phyloP scores from a whole-genome alignment of 75 land plant species.

The Pseudotsuga menziesii region DNA sequence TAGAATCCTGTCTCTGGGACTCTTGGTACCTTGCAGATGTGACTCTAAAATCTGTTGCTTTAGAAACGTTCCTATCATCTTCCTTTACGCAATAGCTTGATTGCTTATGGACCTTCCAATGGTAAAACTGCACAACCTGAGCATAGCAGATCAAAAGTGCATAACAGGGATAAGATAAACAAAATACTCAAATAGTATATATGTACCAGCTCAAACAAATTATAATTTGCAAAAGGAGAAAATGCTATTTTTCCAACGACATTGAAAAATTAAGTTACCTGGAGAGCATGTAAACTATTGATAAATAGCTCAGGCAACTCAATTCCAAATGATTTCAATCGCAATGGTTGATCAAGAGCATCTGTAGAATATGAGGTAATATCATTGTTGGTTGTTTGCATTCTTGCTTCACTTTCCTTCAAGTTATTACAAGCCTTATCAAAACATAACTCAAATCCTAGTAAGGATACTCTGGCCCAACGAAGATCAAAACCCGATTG shows the following conservation, averaged over 20 bases:
- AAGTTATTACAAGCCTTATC: constrained; percentile 5
- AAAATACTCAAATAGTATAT: no score
- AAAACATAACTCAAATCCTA: constrained; percentile 46
- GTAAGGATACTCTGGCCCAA: constrained; percentile 44
- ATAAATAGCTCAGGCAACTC: constrained; percentile 31
- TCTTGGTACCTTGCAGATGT: not conserved
- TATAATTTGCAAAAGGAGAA: not conserved
- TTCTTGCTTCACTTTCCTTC: not conserved
- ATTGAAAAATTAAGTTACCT: constrained; percentile 33
- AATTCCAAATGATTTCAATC: constrained; percentile 26
- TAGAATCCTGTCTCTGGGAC: not conserved
- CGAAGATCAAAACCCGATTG: constrained; percentile 56
- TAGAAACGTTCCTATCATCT: not conserved
- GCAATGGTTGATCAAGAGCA: constrained; percentile 32
- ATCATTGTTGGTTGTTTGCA: not conserved
- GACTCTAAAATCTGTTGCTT: not conserved
- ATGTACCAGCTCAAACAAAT: not conserved
- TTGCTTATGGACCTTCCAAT: not conserved
- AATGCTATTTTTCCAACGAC: not conserved
- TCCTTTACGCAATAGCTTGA: not conserved
- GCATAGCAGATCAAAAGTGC: not conserved
- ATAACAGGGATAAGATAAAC: not conserved
- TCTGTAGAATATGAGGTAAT: constrained; percentile 8
- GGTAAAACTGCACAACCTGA: constrained; percentile 7
- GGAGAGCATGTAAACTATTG: constrained; percentile 73